Conservation (phyloP, 2,329 filamentous ascomycete species). For the Dendryphion nanum region DNA sequence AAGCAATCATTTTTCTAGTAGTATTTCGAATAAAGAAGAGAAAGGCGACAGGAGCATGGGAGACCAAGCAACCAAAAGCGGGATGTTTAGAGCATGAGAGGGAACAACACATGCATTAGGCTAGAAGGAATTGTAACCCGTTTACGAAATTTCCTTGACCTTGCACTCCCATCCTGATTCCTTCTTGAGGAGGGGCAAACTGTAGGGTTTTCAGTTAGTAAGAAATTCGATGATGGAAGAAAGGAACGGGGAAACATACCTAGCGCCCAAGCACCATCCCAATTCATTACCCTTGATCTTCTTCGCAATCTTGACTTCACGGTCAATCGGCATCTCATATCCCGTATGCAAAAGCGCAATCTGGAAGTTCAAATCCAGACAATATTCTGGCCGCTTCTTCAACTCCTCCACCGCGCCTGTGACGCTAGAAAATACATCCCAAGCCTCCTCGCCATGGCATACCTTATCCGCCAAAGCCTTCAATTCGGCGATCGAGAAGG, state of each 20-base stretch:
- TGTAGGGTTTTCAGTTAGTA: constrained; percentile 49
- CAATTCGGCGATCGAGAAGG: constrained; percentile 88
- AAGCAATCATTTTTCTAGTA: no score
- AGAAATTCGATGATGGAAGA: background rate
- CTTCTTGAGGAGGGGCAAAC: constrained; percentile 78
- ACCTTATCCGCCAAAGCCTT: constrained; percentile 82
- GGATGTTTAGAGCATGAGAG: no score
- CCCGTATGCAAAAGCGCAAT: constrained; percentile 87
- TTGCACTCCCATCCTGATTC: constrained; percentile 89
- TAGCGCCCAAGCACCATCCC: constrained; percentile 96
- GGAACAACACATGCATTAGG: no score
- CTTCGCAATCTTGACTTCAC: constrained; percentile 97
- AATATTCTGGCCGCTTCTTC: constrained; percentile 79
- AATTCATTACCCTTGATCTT: constrained; percentile 97
- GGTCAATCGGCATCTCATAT: constrained; percentile 95
- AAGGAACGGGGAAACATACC: constrained; percentile 55
- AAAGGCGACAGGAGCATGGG: no score
- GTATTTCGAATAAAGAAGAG: no score
- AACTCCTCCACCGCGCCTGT: constrained; percentile 79
- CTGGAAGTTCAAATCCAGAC: constrained; percentile 97
- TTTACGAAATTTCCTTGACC: constrained; percentile 64
- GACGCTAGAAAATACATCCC: constrained; percentile 77
- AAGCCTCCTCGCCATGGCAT: constrained; percentile 72
- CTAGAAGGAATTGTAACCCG: no score
- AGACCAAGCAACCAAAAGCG: no score